Evolutionary conservation across 2,329 filamentous ascomycete genomes (phyloP).

Genomic region (Verticillium nubilum): DNA sequence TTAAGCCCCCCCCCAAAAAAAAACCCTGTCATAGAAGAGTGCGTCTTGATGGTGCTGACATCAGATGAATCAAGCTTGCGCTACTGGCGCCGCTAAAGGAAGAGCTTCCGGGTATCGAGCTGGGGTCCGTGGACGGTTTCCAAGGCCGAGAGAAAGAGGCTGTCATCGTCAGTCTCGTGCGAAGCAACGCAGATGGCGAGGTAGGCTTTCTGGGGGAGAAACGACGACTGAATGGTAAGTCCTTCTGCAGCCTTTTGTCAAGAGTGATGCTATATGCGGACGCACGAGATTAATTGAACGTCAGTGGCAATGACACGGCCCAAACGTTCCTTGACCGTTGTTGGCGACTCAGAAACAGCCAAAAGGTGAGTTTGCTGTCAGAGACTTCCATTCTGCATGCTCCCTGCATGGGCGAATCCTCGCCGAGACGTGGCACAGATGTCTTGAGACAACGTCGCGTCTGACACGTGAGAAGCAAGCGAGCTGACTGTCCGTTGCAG

Average conservation of each 20-base stretch:
- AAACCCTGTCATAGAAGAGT: neutral
- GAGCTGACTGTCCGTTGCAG: constrained; percentile 35
- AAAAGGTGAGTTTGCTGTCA: constrained; percentile 63
- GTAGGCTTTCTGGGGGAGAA: constrained; percentile 93
- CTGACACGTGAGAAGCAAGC: neutral
- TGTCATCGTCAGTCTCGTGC: constrained; percentile 86
- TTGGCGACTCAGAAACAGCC: constrained; percentile 93
- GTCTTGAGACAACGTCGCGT: constrained; percentile 7
- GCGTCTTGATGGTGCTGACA: constrained; percentile 13
- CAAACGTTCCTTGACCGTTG: constrained; percentile 81
- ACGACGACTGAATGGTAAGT: constrained; percentile 81
- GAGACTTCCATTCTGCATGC: neutral
- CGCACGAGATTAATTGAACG: constrained; percentile 28
- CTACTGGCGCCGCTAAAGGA: constrained; percentile 78
- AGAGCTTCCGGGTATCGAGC: constrained; percentile 74
- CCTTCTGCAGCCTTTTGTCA: neutral
- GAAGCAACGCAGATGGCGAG: constrained; percentile 81
- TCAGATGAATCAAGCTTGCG: constrained; percentile 52
- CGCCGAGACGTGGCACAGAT: constrained; percentile 3
- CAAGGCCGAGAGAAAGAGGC: constrained; percentile 97
- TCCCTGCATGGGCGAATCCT: constrained; percentile 7
- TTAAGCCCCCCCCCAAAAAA: constrained; percentile 2
- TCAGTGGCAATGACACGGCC: constrained; percentile 98
- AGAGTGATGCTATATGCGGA: neutral
- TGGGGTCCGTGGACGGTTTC: constrained; percentile 97